These are phyloP conservation scores for Blakeslea trispora DNA, from an alignment of 371 early-diverging fungal species.

Conservation along the genomic window DNA sequence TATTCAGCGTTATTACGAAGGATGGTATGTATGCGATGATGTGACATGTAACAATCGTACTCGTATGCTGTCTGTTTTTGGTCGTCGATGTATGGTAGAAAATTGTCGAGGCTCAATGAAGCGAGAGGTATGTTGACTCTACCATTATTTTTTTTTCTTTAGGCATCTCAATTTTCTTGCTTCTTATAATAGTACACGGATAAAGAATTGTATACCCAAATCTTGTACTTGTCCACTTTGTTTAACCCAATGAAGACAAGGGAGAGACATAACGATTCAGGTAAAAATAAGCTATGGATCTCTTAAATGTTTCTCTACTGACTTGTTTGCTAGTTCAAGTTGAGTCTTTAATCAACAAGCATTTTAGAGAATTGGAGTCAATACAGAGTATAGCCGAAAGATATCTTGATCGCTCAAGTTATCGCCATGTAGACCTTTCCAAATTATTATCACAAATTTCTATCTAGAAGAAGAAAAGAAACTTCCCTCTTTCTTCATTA, in stretches of 20 bases:
- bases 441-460: slow-evolving; percentile 43
- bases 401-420: slow-evolving; percentile 63
- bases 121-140: slow-evolving; percentile 50
- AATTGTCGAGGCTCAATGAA: slow-evolving; percentile 72
- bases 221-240: slow-evolving; percentile 43
- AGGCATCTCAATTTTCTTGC: too few species aligned
- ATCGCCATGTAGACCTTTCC: slow-evolving; percentile 64
- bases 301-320: slow-evolving; percentile 1
- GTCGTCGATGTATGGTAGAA: slow-evolving; percentile 65
- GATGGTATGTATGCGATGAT: slow-evolving; percentile 81
- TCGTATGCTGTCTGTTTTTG: slow-evolving; percentile 72
- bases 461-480: slow-evolving; percentile 5
- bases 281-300: background rate
- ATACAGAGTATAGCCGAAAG: slow-evolving; percentile 51
- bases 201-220: slow-evolving; percentile 52
- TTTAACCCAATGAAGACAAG: slow-evolving; percentile 46
- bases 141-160: slow-evolving; percentile 15
- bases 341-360: slow-evolving; percentile 27
- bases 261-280: slow-evolving; percentile 11
- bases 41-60: slow-evolving; percentile 64
- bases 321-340: slow-evolving; percentile 19
- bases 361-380: slow-evolving; percentile 22
- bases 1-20: slow-evolving; percentile 72
- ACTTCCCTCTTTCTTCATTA: background rate
- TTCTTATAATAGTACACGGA: slow-evolving; percentile 36